A percentile compares a stretch with the other conserved stretches of the same genome.
Evolutionary conservation across 352 stramenopile species (phyloP).

Genomic region (Porosira glacialis): DNA sequence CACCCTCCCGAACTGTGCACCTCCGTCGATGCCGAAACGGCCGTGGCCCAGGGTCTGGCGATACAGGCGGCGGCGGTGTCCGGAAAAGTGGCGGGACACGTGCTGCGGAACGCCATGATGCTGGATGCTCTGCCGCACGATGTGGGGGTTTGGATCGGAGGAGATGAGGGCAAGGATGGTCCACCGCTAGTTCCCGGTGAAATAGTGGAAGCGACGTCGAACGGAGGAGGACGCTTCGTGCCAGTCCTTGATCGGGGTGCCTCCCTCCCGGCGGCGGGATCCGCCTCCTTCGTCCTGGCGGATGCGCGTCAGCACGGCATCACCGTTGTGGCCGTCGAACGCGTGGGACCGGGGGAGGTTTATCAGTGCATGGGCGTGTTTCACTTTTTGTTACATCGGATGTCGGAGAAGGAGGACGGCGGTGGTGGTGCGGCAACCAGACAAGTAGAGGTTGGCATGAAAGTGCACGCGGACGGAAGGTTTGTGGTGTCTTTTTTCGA

Average conservation of each 20-base stretch:
- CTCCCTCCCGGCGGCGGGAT: constrained; percentile 57
- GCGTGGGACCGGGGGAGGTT: constrained; percentile 48
- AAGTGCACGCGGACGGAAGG: constrained; percentile 55
- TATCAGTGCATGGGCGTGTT: constrained; percentile 69
- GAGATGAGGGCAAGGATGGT: constrained; percentile 3
- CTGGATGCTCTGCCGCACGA: constrained; percentile 75
- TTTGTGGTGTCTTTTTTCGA: constrained; percentile 78
- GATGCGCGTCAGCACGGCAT: constrained; percentile 59
- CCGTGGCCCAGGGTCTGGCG: constrained; percentile 71
- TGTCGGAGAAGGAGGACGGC: constrained; percentile 30
- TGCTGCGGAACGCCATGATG: constrained; percentile 76
- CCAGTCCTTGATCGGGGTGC: constrained; percentile 61
- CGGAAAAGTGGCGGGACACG: constrained; percentile 53
- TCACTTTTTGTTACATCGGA: constrained; percentile 69
- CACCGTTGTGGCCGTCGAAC: constrained; percentile 67
- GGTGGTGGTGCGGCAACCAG: constrained; percentile 16
- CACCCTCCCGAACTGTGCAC: constrained; percentile 60
- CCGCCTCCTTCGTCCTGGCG: constrained; percentile 62
- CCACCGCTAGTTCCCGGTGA: constrained; percentile 36
- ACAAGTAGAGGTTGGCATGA: constrained; percentile 70
- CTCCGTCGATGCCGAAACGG: constrained; percentile 67
- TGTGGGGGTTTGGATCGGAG: constrained; percentile 61
- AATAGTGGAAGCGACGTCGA: constrained; percentile 24
- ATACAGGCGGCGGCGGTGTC: constrained; percentile 75
- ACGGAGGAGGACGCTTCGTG: constrained; percentile 47